Base-by-base conservation (phyloP, 208 protist genomes). In the Trypanosoma cruzi region DNA sequence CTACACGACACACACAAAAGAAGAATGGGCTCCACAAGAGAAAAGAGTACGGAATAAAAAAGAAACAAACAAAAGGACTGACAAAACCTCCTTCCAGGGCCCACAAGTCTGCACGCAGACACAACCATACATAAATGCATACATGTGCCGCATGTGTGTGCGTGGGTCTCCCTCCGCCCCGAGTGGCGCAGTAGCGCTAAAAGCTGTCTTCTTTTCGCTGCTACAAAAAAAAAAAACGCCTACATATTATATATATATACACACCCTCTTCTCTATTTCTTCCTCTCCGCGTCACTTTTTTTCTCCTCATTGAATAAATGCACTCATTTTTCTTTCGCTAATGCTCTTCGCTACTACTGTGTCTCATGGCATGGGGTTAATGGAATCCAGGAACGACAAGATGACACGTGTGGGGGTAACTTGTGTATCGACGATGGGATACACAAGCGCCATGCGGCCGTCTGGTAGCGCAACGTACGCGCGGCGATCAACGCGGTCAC, bases 391-490 rank as follows among this genome's bases (percentile, higher is more conserved):
- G 49, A 94, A 93, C 24, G 91, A 86, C 7, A 94, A 68, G n/a
- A 94, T 62, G 4, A 85, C 87, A 31, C 91, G 79, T 13, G 80
- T 85, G 44, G 90, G 81, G 22, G 85, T 93, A n/a, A 81, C 61
- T 67, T 94, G 86, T 2, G 93, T 93, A 66, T 95, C 86, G 29
- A 97, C 74, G 37, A 95, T 82, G 20, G 93, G 93, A 70, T 97
- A 96, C 29, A 97, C 86, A 16, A 96, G 67, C 4, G 93, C 93
- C 90, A 96, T 96, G 29, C 90, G 86, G 4, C 93, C 93, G 65
- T 97, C 90, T 1, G 93, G 93, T 6, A 97, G 86, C 16, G 88
- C 89, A 13, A 97, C 86, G 61, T 96, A 97, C 7, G 90, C 90
- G 22, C 90, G 89, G 55, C 93, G 88, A 63, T 96, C 83, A 52